A percentile compares a stretch with the other conserved stretches of the same genome.
phyloP scores from a whole-genome alignment of 805 yeast species.

The Kodamaea restingae region DNA sequence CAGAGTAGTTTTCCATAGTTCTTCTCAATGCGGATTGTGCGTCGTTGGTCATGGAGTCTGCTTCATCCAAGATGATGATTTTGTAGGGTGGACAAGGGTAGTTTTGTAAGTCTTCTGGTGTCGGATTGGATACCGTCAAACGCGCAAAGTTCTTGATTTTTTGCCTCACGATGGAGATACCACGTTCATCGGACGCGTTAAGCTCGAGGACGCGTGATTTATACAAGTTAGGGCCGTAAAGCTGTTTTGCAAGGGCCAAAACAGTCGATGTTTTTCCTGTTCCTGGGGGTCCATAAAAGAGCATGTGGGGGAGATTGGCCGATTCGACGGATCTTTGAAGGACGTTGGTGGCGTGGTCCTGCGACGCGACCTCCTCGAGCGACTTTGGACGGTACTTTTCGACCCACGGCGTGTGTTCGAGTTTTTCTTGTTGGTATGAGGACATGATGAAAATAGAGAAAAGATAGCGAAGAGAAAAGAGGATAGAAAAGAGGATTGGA shows the following conservation, averaged over 20 bases:
- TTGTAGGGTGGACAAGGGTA: constrained; percentile 98
- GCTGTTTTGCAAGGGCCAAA: constrained; percentile 72
- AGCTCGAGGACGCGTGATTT: constrained; percentile 73
- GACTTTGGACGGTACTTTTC: constrained; percentile 85
- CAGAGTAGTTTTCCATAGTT: constrained; percentile 88
- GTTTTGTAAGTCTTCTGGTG: constrained; percentile 57
- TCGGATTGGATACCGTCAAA: constrained; percentile 75
- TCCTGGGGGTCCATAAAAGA: constrained; percentile 92
- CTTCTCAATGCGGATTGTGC: constrained; percentile 95
- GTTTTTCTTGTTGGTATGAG: constrained; percentile 36
- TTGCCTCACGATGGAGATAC: constrained; percentile 81
- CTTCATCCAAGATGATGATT: constrained; percentile 88
- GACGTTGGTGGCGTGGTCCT: constrained; percentile 82
- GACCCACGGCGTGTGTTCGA: constrained; percentile 79
- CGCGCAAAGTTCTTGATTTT: constrained; percentile 86
- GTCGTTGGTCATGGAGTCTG: constrained; percentile 95
- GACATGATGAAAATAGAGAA: neutral
- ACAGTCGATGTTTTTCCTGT: constrained; percentile 91
- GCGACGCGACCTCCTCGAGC: constrained; percentile 86
- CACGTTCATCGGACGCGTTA: constrained; percentile 90
- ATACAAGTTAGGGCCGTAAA: constrained; percentile 67
- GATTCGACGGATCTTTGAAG: constrained; percentile 73
- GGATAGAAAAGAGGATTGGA: neutral
- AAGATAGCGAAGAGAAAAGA: neutral
- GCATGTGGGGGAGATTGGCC: constrained; percentile 86